Evolutionary conservation across 768 basidiomycete genomes (phyloP).

Genomic region (Hebeloma cylindrosporum): DNA sequence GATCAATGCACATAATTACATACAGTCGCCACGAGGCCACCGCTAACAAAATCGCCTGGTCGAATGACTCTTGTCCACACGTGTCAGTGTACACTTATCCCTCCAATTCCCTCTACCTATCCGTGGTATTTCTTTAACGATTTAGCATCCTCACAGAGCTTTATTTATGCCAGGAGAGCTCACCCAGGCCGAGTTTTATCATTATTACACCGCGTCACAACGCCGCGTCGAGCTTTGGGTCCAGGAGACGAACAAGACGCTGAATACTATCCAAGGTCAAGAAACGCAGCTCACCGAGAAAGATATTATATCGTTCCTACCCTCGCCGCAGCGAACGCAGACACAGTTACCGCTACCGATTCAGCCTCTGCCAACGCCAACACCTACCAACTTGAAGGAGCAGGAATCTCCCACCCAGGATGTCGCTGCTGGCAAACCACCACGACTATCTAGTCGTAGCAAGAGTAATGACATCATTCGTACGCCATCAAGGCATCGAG

Average conservation of each 20-base stretch:
- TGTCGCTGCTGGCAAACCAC: neutral
- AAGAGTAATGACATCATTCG: conserved; percentile 4
- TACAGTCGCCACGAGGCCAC: too few relatives aligned
- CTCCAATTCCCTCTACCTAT: too few relatives aligned
- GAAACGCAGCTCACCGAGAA: neutral
- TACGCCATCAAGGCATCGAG: conserved; percentile 13
- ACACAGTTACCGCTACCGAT: conserved; percentile 6
- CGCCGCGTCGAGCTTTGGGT: conserved; percentile 31
- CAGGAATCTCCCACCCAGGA: neutral
- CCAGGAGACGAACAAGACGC: conserved; percentile 21
- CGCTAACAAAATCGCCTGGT: too few relatives aligned
- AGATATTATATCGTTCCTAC: too few relatives aligned
- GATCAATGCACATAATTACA: too few relatives aligned
- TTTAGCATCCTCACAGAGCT: neutral
- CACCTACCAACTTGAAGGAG: neutral
- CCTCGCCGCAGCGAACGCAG: conserved; percentile 8
- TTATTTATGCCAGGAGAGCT: conserved; percentile 30
- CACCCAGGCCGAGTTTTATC: conserved; percentile 26
- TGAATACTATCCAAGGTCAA: conserved; percentile 8
- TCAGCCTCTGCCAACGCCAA: neutral
- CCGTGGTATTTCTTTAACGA: too few relatives aligned
- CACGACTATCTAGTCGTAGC: neutral
- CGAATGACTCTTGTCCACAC: too few relatives aligned
- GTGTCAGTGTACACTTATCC: too few relatives aligned
- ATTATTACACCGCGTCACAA: conserved; percentile 28